Percentiles rank a stretch among this genome's conserved stretches.
phyloP scores from a whole-genome alignment of 331 rosid species.

The Quercus tomentella region DNA sequence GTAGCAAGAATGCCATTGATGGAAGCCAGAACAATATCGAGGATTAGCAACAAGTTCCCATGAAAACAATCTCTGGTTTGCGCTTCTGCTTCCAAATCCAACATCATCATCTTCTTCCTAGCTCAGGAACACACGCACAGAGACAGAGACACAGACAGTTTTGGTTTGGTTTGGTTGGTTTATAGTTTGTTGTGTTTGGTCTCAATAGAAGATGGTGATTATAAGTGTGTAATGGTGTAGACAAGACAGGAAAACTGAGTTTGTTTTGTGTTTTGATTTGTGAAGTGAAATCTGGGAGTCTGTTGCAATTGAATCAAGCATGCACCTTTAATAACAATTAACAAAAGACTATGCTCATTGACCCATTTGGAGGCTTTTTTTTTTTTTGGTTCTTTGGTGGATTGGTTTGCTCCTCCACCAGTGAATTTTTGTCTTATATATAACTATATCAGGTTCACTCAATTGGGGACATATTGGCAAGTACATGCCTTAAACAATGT shows the following conservation, averaged over 20 bases:
- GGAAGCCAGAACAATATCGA: constrained; percentile 44
- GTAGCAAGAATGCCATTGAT: constrained; percentile 46
- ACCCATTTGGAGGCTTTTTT: neutral
- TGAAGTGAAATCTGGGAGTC: neutral
- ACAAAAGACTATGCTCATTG: neutral
- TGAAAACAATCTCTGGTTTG: constrained; percentile 23
- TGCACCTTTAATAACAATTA: neutral
- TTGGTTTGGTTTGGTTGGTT: neutral
- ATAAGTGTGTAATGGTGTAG: neutral
- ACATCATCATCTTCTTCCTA: neutral
- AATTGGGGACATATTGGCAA: too few relatives aligned
- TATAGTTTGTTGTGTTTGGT: neutral
- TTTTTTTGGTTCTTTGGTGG: too few relatives aligned
- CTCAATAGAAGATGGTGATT: neutral
- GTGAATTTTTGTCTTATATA: too few relatives aligned
- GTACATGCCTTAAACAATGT: too few relatives aligned
- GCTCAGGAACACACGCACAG: neutral
- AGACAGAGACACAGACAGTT: neutral
- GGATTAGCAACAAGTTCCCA: constrained; percentile 39
- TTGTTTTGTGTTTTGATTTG: neutral
- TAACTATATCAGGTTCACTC: too few relatives aligned
- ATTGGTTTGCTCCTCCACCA: too few relatives aligned
- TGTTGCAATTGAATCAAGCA: neutral
- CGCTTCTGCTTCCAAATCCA: constrained; percentile 20
- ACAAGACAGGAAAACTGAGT: neutral